Evolutionary conservation across 2,329 filamentous ascomycete genomes (phyloP), one percentile per base, ranked within the genome.

Genomic region (Fusarium agapanthi): DNA sequence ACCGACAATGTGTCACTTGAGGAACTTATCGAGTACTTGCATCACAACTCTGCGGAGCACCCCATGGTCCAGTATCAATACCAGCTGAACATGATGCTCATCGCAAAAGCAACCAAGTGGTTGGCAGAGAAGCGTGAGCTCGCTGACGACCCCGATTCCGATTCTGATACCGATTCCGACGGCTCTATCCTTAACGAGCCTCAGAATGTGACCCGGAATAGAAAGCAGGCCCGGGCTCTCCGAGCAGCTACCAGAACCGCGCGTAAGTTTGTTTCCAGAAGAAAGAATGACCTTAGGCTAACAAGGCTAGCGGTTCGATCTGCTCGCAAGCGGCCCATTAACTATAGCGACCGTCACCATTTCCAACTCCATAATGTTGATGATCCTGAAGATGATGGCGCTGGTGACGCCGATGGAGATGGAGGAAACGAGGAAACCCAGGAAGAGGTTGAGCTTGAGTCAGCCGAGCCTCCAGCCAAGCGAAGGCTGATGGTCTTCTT

Each of bases 31-130:
- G 20, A 28, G 2, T 64, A 20, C 10, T 3, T 66, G 28, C 28
- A 20, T 14, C 16, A 30, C 2, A 18, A 44, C 3, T 65, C 45
- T 2, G 24, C 24, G 0, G 11, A 51, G 7, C 67, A 69, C 7
- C 28, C 43, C 0, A 3, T 5, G 1, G 7, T n/a, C 0, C 15
- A 9, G 5, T 45, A 41, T 1, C n/a, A 18, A 8, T 43, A 13
- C 8, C 15, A 34, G 2, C 13, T 69, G 10, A 69, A 24, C 32
- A 34, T 0, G 4, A 24, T 28, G 11, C 34, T 45, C 0, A 28
- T 69, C 2, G 37, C 34, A 3, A 51, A 65, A 6, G 67, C 65
- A 2, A 7, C 16, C 20, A 32, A 51, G 5, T 69, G 67, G 65
- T 26, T 69, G 6, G 18, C 34, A 5, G 65, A 65, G 2, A 58